Conservation (phyloP, 129 eudicot genomes). For the Centrapalus pauciflorus region DNA sequence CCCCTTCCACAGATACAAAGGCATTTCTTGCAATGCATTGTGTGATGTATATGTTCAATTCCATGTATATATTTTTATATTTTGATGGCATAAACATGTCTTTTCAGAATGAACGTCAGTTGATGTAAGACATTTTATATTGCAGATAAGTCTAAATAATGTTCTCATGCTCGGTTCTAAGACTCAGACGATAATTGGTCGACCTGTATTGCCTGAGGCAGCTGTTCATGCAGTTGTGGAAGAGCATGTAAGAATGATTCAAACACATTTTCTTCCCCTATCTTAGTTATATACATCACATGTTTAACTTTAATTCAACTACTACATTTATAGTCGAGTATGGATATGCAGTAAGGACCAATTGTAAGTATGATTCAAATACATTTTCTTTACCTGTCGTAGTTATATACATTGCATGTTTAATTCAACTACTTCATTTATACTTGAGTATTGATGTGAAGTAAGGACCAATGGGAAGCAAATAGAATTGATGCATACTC, state of each 20-base stretch:
- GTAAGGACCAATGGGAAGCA: background rate
- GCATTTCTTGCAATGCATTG: background rate
- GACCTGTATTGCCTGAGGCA: conserved; percentile 86
- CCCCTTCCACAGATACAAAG: background rate
- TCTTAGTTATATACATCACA: background rate
- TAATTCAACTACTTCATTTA: background rate
- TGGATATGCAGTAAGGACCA: background rate
- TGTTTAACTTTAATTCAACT: background rate
- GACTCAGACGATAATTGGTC: conserved; percentile 86
- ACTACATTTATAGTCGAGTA: background rate
- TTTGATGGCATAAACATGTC: background rate
- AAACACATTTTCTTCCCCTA: background rate
- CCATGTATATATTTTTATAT: background rate
- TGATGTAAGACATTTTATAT: background rate
- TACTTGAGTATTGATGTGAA: background rate
- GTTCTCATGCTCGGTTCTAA: conserved; percentile 88
- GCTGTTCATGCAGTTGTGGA: conserved; percentile 94
- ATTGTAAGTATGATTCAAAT: conserved; percentile 44
- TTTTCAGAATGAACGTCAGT: background rate
- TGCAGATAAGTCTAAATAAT: conserved; percentile 83
- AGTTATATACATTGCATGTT: background rate
- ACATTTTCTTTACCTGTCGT: background rate
- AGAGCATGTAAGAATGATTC: conserved; percentile 74
- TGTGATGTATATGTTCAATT: background rate
- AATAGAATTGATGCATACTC: background rate